A percentile compares a stretch with the other conserved stretches of the same genome.
Evolutionary conservation across 495 filamentous ascomycete genomes (phyloP).

Genomic region (Friedmanniomyces endolithicus): DNA sequence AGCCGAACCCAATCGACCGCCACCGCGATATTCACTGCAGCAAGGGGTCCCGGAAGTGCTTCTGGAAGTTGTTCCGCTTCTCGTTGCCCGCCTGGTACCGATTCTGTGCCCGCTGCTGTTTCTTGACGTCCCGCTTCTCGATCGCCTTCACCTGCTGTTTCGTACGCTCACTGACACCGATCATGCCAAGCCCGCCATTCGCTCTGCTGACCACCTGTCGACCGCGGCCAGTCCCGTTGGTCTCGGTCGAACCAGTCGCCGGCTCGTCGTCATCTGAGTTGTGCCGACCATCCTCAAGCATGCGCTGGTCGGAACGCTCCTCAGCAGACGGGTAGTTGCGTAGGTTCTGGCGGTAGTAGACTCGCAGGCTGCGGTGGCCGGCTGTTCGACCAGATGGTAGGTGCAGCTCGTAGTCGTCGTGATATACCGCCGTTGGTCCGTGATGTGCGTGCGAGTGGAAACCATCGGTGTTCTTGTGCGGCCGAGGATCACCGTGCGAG

Average conservation of each 20-base stretch:
- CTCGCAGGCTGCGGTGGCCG: conserved; percentile 73
- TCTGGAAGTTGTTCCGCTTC: conserved; percentile 54
- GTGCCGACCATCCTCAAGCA: conserved; percentile 27
- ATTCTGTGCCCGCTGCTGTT: conserved; percentile 45
- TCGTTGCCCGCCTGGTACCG: conserved; percentile 52
- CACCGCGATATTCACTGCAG: conserved; percentile 20
- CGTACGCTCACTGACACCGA: conserved; percentile 58
- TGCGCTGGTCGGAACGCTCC: conserved; percentile 40
- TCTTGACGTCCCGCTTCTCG: conserved; percentile 55
- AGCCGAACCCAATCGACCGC: too few species aligned
- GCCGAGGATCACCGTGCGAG: conserved; percentile 46
- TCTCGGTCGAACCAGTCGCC: conserved; percentile 23
- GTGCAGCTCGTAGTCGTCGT: conserved; percentile 85
- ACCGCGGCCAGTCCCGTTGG: conserved; percentile 33
- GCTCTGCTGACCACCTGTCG: conserved; percentile 52
- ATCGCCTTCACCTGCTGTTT: conserved; percentile 48
- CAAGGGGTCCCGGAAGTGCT: conserved; percentile 50
- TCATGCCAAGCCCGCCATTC: conserved; percentile 63
- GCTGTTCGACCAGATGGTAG: conserved; percentile 84
- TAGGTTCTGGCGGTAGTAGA: conserved; percentile 87
- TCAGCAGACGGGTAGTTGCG: conserved; percentile 61
- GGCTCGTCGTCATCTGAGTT: conserved; percentile 36
- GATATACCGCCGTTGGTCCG: conserved; percentile 55
- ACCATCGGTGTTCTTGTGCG: conserved; percentile 56
- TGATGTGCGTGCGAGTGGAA: conserved; percentile 58